Base-by-base conservation (phyloP, 352 stramenopile genomes). In the Poterioochromonas sp. region DNA sequence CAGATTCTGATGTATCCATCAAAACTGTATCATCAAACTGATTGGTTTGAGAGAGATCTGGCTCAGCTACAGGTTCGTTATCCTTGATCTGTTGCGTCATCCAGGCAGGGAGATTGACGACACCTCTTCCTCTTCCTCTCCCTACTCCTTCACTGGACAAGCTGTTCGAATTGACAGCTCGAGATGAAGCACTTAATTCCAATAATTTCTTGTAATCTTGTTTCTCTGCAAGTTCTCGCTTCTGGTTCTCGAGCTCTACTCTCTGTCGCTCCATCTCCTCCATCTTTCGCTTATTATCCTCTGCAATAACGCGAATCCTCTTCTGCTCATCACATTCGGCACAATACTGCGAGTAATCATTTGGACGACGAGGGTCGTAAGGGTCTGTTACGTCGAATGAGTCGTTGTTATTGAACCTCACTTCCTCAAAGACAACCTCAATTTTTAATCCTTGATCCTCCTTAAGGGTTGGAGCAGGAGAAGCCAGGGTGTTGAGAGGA, bases 101-200 rank as follows among this genome's bases (percentile, higher is more conserved):
- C 91, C 91, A 96, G 43, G 91, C 90, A 22, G 91, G 91, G 79
- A 96, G 85, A 11, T 92, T 95, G 35, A 58, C 69, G 86, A 95
- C 90, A 54, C 90, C 89, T 44, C 90, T 87, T 18, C 91, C 91
- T 47, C 64, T 0, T 44, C 79, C 73, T 40, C 74, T 65, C 15
- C 44, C 44, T 35, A 43, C 32, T 18, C 1, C 5, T 34, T 37
- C 20, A 58, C 41, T 15, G 35, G 2, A 5, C 39, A 11, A 40
- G n/a, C 40, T 26, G 47, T 58, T 58, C 18, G 44, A 44, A 41
- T 58, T 47, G 22, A 20, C 43, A 47, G 58, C 40, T 32, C 26
- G 3, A 12, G 11, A 26, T 54, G n/a, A 35, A 39, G 64, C 26
- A 41, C 39, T 39, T 81, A n/a, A n/a, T 80, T n/a, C 68, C 53